Evolutionary conservation across 2,329 filamentous ascomycete species (phyloP), one percentile per base, ranked within the genome.

Genomic region (Cladophialophora chaetospira): DNA sequence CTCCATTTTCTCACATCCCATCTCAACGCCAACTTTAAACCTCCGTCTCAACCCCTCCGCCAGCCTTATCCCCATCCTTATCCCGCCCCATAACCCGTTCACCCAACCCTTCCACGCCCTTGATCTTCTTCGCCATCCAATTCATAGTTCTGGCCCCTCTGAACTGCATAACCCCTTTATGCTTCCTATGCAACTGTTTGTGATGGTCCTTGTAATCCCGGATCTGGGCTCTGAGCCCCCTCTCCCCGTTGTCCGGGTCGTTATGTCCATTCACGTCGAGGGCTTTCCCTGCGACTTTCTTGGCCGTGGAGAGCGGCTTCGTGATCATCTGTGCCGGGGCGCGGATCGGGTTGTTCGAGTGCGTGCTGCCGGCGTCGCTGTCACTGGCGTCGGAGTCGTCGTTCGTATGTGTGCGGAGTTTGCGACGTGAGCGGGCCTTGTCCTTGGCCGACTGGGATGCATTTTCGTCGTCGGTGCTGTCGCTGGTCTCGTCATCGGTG

Each of bases 81-180:
- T 77, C 72, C 67, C 88, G 84, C 47, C 83, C 77, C 63, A 88
- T 84, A 17, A 77, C 33, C 2, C 72, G 70, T 35, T 68, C 68
- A 3, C 80, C 66, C 58, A 74, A 73, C 42, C 74, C 70, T 63
- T 77, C 77, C 3, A 81, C 74, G 25, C 78, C 72, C 58, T 79
- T 77, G 1, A 83, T 78, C 53, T 83, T 82, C 35, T 84, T 81
- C 66, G 83, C 82, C 57, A 86, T 77, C 70, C 80, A 82, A 65
- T 85, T 81, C 56, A 75, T 72, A 52, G 71, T 83, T 68, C 76
- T 76, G 17, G 77, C 80, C 66, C 80, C 70, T 76, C 80, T 81
- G 84, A 86, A 91, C 72, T 91, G 88, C 88, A 91, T 91, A 36
- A 88, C 68, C 0, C 88, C 88, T 19, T 85, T 74, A 66, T 91